Evolutionary conservation across 768 basidiomycete species (phyloP).

Genomic region (Lentinus brumalis): DNA sequence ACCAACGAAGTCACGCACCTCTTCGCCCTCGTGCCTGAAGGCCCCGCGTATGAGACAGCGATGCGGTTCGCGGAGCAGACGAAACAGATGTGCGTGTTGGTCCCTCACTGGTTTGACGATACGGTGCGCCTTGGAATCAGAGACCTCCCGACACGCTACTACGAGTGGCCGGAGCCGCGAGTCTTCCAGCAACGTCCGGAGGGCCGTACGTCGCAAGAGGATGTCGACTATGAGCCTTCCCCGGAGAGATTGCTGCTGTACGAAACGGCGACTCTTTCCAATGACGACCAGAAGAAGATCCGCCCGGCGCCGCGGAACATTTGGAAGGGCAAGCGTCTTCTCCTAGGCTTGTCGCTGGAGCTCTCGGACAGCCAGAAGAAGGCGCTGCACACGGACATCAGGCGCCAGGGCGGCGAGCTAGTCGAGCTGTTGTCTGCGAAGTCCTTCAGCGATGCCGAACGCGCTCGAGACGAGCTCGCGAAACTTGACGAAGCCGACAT

Average conservation of each 20-base stretch:
- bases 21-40: slow-evolving; percentile 56
- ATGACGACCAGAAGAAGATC: slow-evolving; percentile 22
- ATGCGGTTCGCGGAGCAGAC: slow-evolving; percentile 62
- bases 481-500: slow-evolving; percentile 62
- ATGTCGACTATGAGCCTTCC: slow-evolving; percentile 28
- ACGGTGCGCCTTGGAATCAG: slow-evolving; percentile 53
- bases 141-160: slow-evolving; percentile 52
- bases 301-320: slow-evolving; percentile 37
- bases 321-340: slow-evolving; percentile 61
- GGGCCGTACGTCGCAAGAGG: slow-evolving; percentile 30
- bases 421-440: slow-evolving; percentile 30
- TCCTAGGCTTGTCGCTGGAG: slow-evolving; percentile 63
- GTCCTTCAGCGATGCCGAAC: slow-evolving; percentile 27
- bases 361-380: slow-evolving; percentile 48
- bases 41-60: slow-evolving; percentile 47
- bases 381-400: slow-evolving; percentile 62
- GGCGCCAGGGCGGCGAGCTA: slow-evolving; percentile 57
- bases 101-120: slow-evolving; percentile 94
- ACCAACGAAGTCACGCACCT: slow-evolving; percentile 89
- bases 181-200: slow-evolving; percentile 40
- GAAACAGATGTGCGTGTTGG: slow-evolving; percentile 59
- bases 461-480: slow-evolving; percentile 40
- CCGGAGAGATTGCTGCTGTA: slow-evolving; percentile 38
- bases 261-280: slow-evolving; percentile 32
- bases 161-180: slow-evolving; percentile 75